These are phyloP conservation scores for Neurospora sublineolata DNA, from an alignment of 495 filamentous ascomycete genomes.

Conservation along the genomic window DNA sequence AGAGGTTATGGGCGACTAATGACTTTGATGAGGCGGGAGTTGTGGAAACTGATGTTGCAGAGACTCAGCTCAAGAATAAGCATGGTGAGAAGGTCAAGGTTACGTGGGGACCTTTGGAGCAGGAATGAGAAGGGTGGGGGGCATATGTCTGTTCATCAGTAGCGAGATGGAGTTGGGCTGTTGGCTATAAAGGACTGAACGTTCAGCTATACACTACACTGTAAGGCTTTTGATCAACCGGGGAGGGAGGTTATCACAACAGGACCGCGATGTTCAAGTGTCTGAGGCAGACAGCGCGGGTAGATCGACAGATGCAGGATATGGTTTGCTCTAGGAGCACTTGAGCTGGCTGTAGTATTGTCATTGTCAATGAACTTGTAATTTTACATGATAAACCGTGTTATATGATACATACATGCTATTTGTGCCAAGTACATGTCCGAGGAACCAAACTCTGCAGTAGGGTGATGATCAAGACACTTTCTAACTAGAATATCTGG, in stretches of 20 bases:
- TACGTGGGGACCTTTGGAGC: conserved; percentile 20
- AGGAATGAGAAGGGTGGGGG: neutral
- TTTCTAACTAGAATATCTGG: neutral
- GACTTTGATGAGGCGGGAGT: conserved; percentile 28
- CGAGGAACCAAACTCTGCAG: neutral
- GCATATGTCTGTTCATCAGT: neutral
- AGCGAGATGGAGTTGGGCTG: neutral
- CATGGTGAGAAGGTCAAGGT: conserved; percentile 34
- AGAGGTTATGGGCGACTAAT: conserved; percentile 76
- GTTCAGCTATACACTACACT: neutral
- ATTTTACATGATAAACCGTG: neutral
- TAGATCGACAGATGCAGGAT: neutral
- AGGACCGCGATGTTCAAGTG: neutral
- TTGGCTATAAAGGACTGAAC: neutral
- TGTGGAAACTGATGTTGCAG: conserved; percentile 2
- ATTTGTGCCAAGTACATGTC: neutral
- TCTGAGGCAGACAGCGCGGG: neutral
- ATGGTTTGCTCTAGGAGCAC: neutral
- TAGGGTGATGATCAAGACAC: neutral
- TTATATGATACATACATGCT: neutral
- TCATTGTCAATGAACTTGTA: neutral
- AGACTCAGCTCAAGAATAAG: conserved; percentile 30
- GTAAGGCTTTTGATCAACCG: neutral
- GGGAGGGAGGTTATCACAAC: neutral
- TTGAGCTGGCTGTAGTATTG: neutral